Evolutionary conservation across 2,329 filamentous ascomycete species (phyloP).

Genomic region (Hymenoscyphus fructigenus): DNA sequence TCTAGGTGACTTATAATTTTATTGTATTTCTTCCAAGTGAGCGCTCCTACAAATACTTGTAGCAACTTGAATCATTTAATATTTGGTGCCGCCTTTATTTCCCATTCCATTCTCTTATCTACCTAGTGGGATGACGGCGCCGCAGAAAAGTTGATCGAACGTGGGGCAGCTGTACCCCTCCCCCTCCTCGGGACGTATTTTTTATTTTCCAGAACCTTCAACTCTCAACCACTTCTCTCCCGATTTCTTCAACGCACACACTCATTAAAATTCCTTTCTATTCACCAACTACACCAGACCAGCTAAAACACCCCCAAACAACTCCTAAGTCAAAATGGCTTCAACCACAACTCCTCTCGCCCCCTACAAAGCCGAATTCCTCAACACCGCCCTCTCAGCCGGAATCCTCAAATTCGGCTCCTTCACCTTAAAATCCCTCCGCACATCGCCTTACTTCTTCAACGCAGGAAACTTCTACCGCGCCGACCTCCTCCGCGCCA

Average conservation of each 20-base stretch:
- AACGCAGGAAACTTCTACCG: conserved; percentile 91
- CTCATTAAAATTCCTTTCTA: background rate
- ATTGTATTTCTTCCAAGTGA: no score
- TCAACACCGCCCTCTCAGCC: conserved; percentile 65
- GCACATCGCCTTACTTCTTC: conserved; percentile 94
- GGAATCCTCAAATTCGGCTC: conserved; percentile 77
- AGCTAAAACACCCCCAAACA: background rate
- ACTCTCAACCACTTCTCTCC: background rate
- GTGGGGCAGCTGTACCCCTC: background rate
- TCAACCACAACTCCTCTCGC: conserved; percentile 40
- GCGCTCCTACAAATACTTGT: no score
- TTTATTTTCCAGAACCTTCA: background rate
- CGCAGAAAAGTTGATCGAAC: background rate
- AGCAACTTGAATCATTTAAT: no score
- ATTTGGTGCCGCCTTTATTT: no score
- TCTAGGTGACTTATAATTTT: no score
- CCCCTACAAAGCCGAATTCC: conserved; percentile 70
- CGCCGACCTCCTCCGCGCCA: conserved; percentile 72
- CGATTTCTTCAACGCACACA: background rate
- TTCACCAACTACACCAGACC: background rate
- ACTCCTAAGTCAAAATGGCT: background rate
- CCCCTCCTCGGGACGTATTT: background rate
- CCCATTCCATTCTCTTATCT: background rate
- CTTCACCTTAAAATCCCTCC: conserved; percentile 90
- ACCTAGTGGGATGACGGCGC: background rate